These are phyloP conservation scores for Aspergillus aculeatus DNA, from an alignment of 2,329 filamentous ascomycete species.

Conservation along the genomic window DNA sequence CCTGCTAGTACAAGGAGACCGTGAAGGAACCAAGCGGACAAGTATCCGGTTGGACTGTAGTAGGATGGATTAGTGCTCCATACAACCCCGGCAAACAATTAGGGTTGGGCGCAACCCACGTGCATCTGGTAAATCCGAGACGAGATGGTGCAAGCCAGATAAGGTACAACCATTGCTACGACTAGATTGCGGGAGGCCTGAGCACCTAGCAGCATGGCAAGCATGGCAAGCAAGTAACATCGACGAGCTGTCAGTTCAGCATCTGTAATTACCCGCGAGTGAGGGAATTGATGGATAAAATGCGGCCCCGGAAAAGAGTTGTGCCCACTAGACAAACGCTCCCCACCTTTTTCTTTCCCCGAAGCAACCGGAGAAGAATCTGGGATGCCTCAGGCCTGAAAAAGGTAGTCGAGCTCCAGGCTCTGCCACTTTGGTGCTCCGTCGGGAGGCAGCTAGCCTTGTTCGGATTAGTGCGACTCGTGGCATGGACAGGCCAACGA, in stretches of 20 bases:
- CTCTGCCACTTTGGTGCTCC: too few species aligned
- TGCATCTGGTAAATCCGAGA: too few species aligned
- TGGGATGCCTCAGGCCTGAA: background rate
- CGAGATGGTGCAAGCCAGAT: too few species aligned
- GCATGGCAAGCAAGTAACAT: background rate
- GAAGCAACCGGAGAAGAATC: background rate
- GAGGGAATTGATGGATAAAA: background rate
- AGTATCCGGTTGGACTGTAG: too few species aligned
- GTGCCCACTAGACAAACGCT: background rate
- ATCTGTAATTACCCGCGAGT: background rate
- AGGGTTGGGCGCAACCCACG: too few species aligned
- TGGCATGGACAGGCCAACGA: background rate
- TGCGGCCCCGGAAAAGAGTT: constrained; percentile 7
- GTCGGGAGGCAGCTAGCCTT: background rate
- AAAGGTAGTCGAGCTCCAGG: background rate
- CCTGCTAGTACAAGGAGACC: too few species aligned
- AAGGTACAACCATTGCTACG: too few species aligned
- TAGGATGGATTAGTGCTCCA: too few species aligned
- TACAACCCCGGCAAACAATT: too few species aligned
- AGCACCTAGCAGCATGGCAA: background rate
- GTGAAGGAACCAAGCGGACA: too few species aligned
- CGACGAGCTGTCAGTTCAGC: background rate
- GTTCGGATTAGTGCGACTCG: background rate
- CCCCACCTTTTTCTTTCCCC: background rate
- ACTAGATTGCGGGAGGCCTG: too few species aligned